Evolutionary conservation across 2,329 filamentous ascomycete genomes (phyloP), one percentile per base, ranked within the genome.

Genomic region (Dendrostoma leiphaemia): DNA sequence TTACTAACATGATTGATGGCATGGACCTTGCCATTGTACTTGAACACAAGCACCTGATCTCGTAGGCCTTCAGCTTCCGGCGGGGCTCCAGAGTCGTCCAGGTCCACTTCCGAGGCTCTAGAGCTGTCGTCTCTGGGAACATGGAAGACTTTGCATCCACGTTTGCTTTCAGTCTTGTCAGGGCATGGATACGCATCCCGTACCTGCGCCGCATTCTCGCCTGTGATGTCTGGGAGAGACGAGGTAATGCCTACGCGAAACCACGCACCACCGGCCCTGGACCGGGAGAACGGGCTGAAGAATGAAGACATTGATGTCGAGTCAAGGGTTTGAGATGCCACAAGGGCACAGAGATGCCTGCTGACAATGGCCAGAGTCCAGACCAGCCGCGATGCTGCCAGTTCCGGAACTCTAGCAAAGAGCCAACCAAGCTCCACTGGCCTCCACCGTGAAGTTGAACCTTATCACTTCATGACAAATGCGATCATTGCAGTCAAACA

Each of bases 31-130:
- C 52, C 53, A 5, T 56, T 58, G 19, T 56, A 58, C 13, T 52
- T 44, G 17, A 58, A 58, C 4, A 58, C 56, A 19, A 58, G 48
- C 6, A 58, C 53, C 23, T 58, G 56, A 23, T 56, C 56, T 17
- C 35, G 45, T n/a, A 58, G 28, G 4, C 48, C 43, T 12, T 48
- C 53, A n/a, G 48, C 45, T 6, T 52, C 45, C n/a, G 48, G 49
- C 3, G 41, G 43, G 24, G 38, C 8, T 2, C 29, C 53, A 23
- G 49, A 47, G 13, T 43, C 48, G 23, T 48, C 44, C 5, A 58
- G 45, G 7, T 12, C 10, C 10, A 58, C 44, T 31, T 49, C 44
- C 15, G 35, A 46, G 35, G 56, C 56, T 13, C 26, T 37, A 1
- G 53, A 29, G 17, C 56, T 58, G 34, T 58, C 51, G 29, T 57